Evolutionary conservation across 108 stramenopile species (phyloP), one percentile per base, ranked within the genome.

Genomic region (Discostella stelligeroides): DNA sequence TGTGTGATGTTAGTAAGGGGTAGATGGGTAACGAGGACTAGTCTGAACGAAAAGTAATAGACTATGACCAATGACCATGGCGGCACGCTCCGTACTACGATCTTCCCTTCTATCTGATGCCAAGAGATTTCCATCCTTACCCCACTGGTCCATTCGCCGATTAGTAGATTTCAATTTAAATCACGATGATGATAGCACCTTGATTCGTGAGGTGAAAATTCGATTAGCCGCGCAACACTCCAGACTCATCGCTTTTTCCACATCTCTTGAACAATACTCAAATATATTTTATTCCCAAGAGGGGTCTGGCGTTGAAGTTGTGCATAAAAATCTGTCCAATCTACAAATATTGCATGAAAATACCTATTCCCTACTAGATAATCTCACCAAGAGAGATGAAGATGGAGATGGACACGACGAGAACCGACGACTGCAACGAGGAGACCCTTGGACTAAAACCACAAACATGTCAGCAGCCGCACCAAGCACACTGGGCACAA

Each of bases 291-390:
- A 57, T 53, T 4, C 40, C 40, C 55, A 60, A 50, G 38, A 57
- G 21, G 48, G 20, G 50, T 50, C 62, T 65, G 41, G 30, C 29
- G 51, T 11, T 20, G 24, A 23, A 5, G 18, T 15, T 1, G 48
- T 43, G 18, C 40, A 21, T 58, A 77, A 68, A 62, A 57, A 34
- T 64, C 67, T 75, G 13, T 59, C 47, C 13, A 66, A 43, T 58
- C 68, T 74, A 29, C 63, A 53, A 50, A 62, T 70, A 55, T 56
- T 82, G 8, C 68, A 70, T n/a, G 63, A 75, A 46, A 79, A 75
- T 17, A 78, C 76, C 12, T 65, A 60, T 43, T 48, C 61, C 6
- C 61, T 78, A 1, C 59, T 72, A 9, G 42, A 73, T 21, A 39
- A 68, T n/a, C 20, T 78, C n/a, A 40, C 73, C 20, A 43, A 60